These are phyloP conservation scores for Purpureocillium takamizusanense DNA, from an alignment of 2,329 filamentous ascomycete species.

Conservation along the genomic window DNA sequence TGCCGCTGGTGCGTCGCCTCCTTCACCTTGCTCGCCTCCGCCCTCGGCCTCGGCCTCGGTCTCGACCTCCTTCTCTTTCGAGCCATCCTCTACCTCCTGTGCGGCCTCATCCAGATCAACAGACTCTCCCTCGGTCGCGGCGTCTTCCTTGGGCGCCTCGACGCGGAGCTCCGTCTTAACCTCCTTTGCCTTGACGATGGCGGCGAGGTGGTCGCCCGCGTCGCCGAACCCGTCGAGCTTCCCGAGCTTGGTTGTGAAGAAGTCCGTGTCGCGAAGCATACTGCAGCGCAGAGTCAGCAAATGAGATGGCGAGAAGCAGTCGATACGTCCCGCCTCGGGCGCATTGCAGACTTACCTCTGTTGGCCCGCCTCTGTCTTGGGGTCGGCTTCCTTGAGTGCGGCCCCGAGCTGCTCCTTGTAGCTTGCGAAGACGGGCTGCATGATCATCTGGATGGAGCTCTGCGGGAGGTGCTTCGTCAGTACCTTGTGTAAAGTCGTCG, in stretches of 20 bases:
- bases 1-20: too few species aligned
- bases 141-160: constrained; percentile 4
- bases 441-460: constrained; percentile 69
- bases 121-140: constrained; percentile 8
- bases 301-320: too few species aligned
- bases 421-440: constrained; percentile 73
- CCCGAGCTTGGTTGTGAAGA: constrained; percentile 60
- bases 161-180: constrained; percentile 18
- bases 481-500: constrained; percentile 73
- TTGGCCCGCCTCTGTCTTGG: constrained; percentile 59
- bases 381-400: constrained; percentile 55
- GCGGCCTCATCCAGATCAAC: constrained; percentile 8
- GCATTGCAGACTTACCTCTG: constrained; percentile 49
- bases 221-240: constrained; percentile 75
- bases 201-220: constrained; percentile 59
- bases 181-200: constrained; percentile 54
- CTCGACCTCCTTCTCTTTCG: too few species aligned
- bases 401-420: constrained; percentile 73
- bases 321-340: too few species aligned
- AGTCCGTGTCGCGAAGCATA: constrained; percentile 67
- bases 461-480: constrained; percentile 75
- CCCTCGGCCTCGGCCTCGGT: too few species aligned
- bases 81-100: background rate
- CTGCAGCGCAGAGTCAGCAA: constrained; percentile 30
- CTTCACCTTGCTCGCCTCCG: too few species aligned